Base-by-base conservation (phyloP, 371 early-diverging fungal species). In the Mortierella sp. region DNA sequence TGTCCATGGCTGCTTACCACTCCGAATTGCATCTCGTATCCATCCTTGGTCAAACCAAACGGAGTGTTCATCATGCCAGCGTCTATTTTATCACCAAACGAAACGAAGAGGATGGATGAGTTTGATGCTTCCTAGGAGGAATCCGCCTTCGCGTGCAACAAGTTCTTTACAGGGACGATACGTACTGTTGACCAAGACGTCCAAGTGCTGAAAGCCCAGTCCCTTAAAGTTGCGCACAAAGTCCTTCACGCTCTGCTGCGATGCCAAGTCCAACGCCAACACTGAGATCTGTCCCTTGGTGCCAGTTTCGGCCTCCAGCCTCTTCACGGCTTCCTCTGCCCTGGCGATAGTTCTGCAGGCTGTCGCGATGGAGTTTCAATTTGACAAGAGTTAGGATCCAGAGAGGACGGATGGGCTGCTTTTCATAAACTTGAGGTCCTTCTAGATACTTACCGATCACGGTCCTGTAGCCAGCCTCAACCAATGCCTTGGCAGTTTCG, bases 111-210 rank as follows among this genome's bases (percentile, higher is more conserved):
- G n/a, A 38, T 14, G 23, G 19, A 30, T 23, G 18, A 3, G 18
- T 4, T 23, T 7, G 18, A 23, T 10, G 13, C 23, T 8, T 10
- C 24, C 10, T 48, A 21, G 6, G 48, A 18, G 48, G 27, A 28
- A 50, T 50, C 9, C 26, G 16, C 14, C 34, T 34, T 4, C 7
- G 34, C 4, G 10, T 34, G 34, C 34, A n/a, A n/a, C 34, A 34
- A 34, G 34, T 34, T 4, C 34, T 7, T 7, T 4, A 7, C 34
- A 10, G 34, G 10, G 10, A 34, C 39, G 19, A 13, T 18, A 79
- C 46, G 50, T 82, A 70, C 82, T 83, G 61, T 83, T 82, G 51
- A 89, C 80, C 9, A 89, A 67, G n/a, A 89, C 52, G 58, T 88
- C 82, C 21, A 89, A 45, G 10, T 80, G 41, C 2, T 50, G 43